phyloP scores from a whole-genome alignment of 768 basidiomycete genomes.

The Boletus sp. region DNA sequence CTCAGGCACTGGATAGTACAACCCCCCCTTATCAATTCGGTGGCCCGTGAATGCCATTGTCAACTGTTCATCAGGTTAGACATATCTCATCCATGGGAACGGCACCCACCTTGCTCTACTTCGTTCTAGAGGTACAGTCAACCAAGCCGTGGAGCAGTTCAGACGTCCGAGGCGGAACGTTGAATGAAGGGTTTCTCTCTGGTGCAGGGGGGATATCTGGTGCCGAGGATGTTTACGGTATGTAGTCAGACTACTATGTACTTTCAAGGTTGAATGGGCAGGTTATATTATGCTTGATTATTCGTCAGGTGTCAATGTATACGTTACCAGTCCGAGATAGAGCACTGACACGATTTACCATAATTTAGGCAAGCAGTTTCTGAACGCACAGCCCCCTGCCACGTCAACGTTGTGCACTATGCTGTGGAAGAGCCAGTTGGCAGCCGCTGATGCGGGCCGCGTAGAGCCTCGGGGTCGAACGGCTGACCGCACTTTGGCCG shows the following conservation, averaged over 20 bases:
- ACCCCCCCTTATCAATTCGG: not conserved
- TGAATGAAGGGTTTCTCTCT: not conserved
- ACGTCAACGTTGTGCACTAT: too few relatives aligned
- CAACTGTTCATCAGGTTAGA: constrained; percentile 2
- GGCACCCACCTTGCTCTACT: not conserved
- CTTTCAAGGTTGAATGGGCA: not conserved
- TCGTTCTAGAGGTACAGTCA: constrained; percentile 10
- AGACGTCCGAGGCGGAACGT: not conserved
- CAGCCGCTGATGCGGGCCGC: too few relatives aligned
- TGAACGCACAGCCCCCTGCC: too few relatives aligned
- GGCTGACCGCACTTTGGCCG: too few relatives aligned
- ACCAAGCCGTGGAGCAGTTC: not conserved
- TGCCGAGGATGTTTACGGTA: not conserved
- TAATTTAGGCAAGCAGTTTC: too few relatives aligned
- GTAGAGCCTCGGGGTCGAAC: too few relatives aligned
- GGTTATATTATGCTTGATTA: too few relatives aligned
- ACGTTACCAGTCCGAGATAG: too few relatives aligned
- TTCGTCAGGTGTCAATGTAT: too few relatives aligned
- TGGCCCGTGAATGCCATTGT: not conserved
- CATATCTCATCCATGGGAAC: not conserved
- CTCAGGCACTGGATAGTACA: too few relatives aligned
- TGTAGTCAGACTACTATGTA: not conserved
- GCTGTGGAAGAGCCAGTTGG: too few relatives aligned
- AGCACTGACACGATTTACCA: too few relatives aligned
- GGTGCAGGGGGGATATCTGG: not conserved